These are phyloP conservation scores for Beta macrorhiza DNA, from an alignment of 179 eudicot genomes.

Conservation along the genomic window DNA sequence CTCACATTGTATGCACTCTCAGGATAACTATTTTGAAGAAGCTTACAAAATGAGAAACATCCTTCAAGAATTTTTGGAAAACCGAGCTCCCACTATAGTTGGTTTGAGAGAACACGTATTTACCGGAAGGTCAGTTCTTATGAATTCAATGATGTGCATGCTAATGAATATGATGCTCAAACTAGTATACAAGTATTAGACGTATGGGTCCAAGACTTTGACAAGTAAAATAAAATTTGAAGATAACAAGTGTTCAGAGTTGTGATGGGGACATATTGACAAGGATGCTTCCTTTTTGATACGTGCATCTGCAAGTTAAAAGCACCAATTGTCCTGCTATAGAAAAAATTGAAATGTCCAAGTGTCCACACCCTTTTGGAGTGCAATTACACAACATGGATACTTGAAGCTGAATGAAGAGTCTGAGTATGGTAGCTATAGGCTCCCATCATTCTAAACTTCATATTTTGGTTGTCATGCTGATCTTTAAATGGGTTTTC, in stretches of 20 bases:
- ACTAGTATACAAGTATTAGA: background rate
- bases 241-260: background rate
- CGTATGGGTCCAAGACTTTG: background rate
- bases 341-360: background rate
- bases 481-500: background rate
- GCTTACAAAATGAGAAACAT: constrained; percentile 91
- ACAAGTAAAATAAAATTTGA: background rate
- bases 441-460: background rate
- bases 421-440: background rate
- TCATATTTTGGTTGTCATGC: background rate
- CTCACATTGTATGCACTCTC: constrained; percentile 26
- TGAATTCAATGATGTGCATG: constrained; percentile 14
- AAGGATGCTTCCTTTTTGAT: background rate
- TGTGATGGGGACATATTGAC: background rate
- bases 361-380: background rate
- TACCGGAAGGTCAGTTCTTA: constrained; percentile 86
- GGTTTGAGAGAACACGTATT: constrained; percentile 96
- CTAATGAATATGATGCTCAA: background rate
- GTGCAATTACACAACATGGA: background rate
- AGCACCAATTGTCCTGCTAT: background rate
- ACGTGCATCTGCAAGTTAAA: background rate
- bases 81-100: constrained; percentile 71
- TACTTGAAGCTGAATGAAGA: background rate
- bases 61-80: constrained; percentile 74
- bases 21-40: constrained; percentile 98